phyloP scores from a whole-genome alignment of 805 yeast genomes.

The Ogataea degrootiae region DNA sequence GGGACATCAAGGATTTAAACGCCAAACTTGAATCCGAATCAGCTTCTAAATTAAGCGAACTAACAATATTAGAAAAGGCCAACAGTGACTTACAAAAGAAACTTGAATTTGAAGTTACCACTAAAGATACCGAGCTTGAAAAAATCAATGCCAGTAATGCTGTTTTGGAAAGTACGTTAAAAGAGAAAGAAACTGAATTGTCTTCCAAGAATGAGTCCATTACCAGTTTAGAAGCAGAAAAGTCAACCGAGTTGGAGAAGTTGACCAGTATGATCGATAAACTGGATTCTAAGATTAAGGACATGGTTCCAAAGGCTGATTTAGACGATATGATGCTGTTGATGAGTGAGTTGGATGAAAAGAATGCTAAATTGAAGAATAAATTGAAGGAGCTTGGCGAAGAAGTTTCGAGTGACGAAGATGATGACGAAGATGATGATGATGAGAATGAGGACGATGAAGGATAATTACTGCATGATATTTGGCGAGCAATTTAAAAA shows the following conservation, averaged over 20 bases:
- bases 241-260: slow-evolving; percentile 1
- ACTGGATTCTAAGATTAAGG: slow-evolving; percentile 4
- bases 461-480: neutral
- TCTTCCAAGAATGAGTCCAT: slow-evolving; percentile 3
- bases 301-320: slow-evolving; percentile 45
- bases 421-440: slow-evolving; percentile 50
- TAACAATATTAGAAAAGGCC: too few species aligned
- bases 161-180: neutral
- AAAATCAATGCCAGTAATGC: neutral
- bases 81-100: too few species aligned
- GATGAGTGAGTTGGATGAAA: slow-evolving; percentile 73
- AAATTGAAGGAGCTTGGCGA: slow-evolving; percentile 49
- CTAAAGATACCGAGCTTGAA: neutral
- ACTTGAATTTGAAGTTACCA: too few species aligned
- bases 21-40: too few species aligned
- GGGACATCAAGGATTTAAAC: too few species aligned
- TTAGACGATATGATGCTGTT: slow-evolving; percentile 73
- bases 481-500: too few species aligned
- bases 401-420: slow-evolving; percentile 68
- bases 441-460: slow-evolving; percentile 24
- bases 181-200: slow-evolving; percentile 1
- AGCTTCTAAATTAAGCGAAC: too few species aligned
- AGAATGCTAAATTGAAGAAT: slow-evolving; percentile 51
- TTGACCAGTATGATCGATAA: slow-evolving; percentile 2
- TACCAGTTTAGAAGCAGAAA: slow-evolving; percentile 2